These are phyloP conservation scores for Rhodomyrtus psidioides DNA, from an alignment of 441 rosid genomes.

Conservation along the genomic window DNA sequence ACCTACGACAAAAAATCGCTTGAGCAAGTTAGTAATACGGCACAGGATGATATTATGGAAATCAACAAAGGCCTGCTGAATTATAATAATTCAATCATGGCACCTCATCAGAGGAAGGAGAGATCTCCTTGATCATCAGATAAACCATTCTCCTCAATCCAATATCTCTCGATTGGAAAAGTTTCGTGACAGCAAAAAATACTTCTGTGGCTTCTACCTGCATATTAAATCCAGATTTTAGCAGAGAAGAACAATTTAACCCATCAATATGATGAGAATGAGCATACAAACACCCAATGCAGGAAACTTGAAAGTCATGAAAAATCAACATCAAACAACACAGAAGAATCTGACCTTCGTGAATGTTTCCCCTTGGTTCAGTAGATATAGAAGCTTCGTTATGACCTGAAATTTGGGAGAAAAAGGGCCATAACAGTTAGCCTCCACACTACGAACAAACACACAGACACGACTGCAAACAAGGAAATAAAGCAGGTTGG, in stretches of 20 bases:
- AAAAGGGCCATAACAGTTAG: not conserved
- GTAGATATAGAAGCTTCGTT: conserved; percentile 88
- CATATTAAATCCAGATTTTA: not conserved
- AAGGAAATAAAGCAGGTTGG: not conserved
- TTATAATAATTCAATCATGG: not conserved
- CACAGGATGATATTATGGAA: not conserved
- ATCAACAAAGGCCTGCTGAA: not conserved
- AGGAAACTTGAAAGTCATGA: not conserved
- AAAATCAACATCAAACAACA: not conserved
- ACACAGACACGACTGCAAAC: not conserved
- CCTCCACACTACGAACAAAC: not conserved
- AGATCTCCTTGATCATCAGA: conserved; percentile 93
- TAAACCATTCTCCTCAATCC: conserved; percentile 98
- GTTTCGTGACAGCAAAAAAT: conserved; percentile 94
- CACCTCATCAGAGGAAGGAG: conserved; percentile 98
- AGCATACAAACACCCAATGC: not conserved
- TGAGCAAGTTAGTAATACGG: conserved; percentile 2
- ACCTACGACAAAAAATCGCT: conserved; percentile 34
- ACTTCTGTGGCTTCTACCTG: conserved; percentile 82
- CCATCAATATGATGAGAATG: not conserved
- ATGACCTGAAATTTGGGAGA: conserved; percentile 48
- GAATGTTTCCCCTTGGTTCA: conserved; percentile 95
- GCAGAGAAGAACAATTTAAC: not conserved
- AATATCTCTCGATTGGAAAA: conserved; percentile 86
- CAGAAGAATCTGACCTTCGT: conserved; percentile 53